Percentiles rank a stretch among this genome's conserved stretches.
Conservation (phyloP, 805 yeast species). For the Candida orba region DNA sequence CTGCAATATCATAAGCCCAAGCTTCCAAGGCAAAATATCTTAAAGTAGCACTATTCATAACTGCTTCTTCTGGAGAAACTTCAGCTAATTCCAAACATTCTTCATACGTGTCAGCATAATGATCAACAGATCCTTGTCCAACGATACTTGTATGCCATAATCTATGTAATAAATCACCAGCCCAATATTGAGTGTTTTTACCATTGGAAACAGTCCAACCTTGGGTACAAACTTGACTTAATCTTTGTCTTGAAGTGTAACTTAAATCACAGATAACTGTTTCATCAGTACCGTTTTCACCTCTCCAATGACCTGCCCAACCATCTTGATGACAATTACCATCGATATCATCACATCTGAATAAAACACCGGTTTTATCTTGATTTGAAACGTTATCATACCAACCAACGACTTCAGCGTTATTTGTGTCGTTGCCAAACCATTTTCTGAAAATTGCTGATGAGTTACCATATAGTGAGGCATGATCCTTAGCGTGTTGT, state of each 20-base stretch:
- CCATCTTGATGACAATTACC: constrained; percentile 28
- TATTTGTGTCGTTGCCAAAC: constrained; percentile 32
- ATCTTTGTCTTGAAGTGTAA: constrained; percentile 26
- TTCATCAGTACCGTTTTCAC: constrained; percentile 28
- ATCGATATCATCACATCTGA: constrained; percentile 35
- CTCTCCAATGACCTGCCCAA: constrained; percentile 36
- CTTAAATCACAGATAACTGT: constrained; percentile 35
- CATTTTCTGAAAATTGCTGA: constrained; percentile 29
- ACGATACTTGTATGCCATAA: constrained; percentile 29
- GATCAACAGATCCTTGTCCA: constrained; percentile 28
- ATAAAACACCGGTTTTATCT: constrained; percentile 27
- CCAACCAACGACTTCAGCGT: constrained; percentile 31
- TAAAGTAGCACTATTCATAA: constrained; percentile 28
- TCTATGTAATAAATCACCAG: constrained; percentile 34
- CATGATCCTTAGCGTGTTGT: constrained; percentile 29
- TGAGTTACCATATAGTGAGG: constrained; percentile 27
- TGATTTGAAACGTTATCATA: constrained; percentile 28
- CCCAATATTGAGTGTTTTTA: constrained; percentile 26
- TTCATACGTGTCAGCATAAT: constrained; percentile 29
- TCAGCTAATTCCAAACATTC: constrained; percentile 30
- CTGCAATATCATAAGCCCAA: constrained; percentile 22
- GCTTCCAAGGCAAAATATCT: constrained; percentile 28
- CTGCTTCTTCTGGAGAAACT: constrained; percentile 27
- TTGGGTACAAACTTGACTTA: constrained; percentile 28
- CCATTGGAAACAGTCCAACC: constrained; percentile 26